phyloP scores from a whole-genome alignment of 805 yeast species.

The Yarrowia sp. region DNA sequence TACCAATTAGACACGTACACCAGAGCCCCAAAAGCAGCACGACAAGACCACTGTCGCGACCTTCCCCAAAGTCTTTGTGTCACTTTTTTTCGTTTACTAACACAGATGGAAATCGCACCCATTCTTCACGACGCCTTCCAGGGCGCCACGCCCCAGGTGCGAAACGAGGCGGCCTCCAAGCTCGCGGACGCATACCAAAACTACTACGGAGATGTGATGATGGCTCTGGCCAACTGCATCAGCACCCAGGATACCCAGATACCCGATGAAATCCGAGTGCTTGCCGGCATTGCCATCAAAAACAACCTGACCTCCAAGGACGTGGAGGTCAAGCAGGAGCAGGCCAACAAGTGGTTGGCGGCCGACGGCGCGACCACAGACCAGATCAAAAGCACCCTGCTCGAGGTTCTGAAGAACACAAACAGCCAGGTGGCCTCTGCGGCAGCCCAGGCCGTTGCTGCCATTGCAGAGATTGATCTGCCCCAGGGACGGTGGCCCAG shows the following conservation, averaged over 20 bases:
- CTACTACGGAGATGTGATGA: conserved; percentile 70
- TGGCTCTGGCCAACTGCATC: conserved; percentile 65
- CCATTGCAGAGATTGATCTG: conserved; percentile 93
- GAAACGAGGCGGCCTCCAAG: conserved; percentile 66
- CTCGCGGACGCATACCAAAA: conserved; percentile 66
- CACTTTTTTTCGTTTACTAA: too few species aligned
- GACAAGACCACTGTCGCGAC: too few species aligned
- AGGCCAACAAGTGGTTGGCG: conserved; percentile 70
- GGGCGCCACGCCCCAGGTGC: conserved; percentile 52
- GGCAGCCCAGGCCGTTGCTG: conserved; percentile 91
- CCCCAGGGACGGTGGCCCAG: conserved; percentile 88
- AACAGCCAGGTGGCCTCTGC: conserved; percentile 79
- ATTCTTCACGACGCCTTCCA: conserved; percentile 77
- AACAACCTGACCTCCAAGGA: conserved; percentile 86
- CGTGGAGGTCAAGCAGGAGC: conserved; percentile 50
- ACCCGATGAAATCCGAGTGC: conserved; percentile 77
- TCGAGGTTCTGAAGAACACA: conserved; percentile 60
- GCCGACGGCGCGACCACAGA: conserved; percentile 54
- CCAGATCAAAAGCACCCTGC: conserved; percentile 59
- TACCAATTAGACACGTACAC: too few species aligned
- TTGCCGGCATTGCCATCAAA: conserved; percentile 85
- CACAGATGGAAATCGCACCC: conserved; percentile 53
- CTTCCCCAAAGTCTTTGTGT: too few species aligned
- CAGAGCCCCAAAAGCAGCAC: too few species aligned
- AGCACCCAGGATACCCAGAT: conserved; percentile 52